phyloP scores from a whole-genome alignment of 495 filamentous ascomycete species.

The Bacidia rubella region DNA sequence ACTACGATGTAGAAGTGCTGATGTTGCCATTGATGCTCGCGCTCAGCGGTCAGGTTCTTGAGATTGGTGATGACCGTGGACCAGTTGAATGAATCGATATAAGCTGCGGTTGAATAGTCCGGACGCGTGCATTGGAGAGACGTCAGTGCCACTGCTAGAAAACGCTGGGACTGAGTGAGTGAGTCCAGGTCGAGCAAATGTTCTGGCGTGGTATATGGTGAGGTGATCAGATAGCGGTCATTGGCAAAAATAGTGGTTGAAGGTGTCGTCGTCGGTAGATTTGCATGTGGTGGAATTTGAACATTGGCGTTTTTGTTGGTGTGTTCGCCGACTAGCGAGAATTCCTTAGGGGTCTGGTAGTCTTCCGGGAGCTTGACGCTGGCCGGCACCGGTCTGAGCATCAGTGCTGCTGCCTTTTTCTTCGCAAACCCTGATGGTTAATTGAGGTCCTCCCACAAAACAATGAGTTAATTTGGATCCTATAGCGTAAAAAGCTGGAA shows the following conservation, averaged over 20 bases:
- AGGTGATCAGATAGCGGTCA: slow-evolving; percentile 36
- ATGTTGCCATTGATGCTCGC: slow-evolving; percentile 42
- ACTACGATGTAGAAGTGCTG: slow-evolving; percentile 68
- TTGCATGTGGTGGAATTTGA: background rate
- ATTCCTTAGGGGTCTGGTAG: background rate
- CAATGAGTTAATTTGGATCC: background rate
- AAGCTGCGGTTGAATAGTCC: slow-evolving; percentile 67
- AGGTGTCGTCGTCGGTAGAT: background rate
- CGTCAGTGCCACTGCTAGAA: slow-evolving; percentile 60
- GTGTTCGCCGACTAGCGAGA: background rate
- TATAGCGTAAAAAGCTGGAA: background rate
- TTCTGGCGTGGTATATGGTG: slow-evolving; percentile 52
- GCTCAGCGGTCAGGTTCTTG: slow-evolving; percentile 26
- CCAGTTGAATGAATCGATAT: slow-evolving; percentile 71
- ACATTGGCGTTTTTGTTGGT: background rate
- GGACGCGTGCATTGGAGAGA: slow-evolving; percentile 42
- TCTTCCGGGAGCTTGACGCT: background rate
- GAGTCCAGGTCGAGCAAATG: slow-evolving; percentile 60
- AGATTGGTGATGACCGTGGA: slow-evolving; percentile 43
- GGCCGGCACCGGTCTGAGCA: background rate
- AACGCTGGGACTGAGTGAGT: slow-evolving; percentile 46
- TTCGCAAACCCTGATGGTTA: background rate
- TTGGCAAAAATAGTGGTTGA: background rate
- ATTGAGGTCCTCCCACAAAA: background rate
- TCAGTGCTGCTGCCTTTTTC: background rate